Evolutionary conservation across 2,329 filamentous ascomycete species (phyloP).

Genomic region (Hypomyces perniciosus): DNA sequence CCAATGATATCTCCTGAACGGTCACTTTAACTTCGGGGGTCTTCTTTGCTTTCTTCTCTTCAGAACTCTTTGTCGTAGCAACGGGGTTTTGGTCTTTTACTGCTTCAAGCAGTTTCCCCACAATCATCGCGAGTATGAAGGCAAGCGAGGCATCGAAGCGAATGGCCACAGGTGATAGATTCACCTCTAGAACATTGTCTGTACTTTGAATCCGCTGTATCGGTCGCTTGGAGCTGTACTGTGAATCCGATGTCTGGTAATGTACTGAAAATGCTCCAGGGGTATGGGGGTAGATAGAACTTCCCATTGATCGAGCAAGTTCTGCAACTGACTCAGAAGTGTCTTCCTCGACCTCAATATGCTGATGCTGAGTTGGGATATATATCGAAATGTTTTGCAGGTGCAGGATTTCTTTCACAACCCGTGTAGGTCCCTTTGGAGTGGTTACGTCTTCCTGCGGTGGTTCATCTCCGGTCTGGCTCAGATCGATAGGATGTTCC

Average conservation of each 20-base stretch:
- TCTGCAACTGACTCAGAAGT: slow-evolving; percentile 23
- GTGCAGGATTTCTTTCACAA: slow-evolving; percentile 50
- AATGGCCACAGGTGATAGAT: slow-evolving; percentile 46
- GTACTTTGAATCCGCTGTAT: slow-evolving; percentile 1
- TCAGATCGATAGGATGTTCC: not conserved
- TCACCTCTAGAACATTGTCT: slow-evolving; percentile 39
- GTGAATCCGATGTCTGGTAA: slow-evolving; percentile 11
- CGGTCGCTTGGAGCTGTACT: not conserved
- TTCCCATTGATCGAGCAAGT: slow-evolving; percentile 27
- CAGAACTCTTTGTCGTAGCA: slow-evolving; percentile 13
- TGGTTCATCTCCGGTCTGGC: slow-evolving; percentile 11
- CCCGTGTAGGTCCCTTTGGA: slow-evolving; percentile 46
- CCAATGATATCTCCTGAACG: slow-evolving; percentile 45
- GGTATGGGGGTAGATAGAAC: slow-evolving; percentile 44
- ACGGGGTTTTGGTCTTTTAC: slow-evolving; percentile 26
- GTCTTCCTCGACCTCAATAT: slow-evolving; percentile 31
- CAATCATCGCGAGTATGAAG: slow-evolving; percentile 47
- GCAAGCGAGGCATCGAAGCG: slow-evolving; percentile 53
- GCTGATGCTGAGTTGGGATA: slow-evolving; percentile 44
- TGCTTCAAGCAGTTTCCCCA: slow-evolving; percentile 43
- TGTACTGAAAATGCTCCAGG: slow-evolving; percentile 58
- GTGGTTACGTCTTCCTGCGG: slow-evolving; percentile 39
- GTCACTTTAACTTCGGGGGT: slow-evolving; percentile 38
- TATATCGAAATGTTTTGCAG: slow-evolving; percentile 49
- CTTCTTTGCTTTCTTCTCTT: slow-evolving; percentile 12